Evolutionary conservation across 2,329 filamentous ascomycete genomes (phyloP), one percentile per base, ranked within the genome.

Genomic region (Biscogniauxia sp.): DNA sequence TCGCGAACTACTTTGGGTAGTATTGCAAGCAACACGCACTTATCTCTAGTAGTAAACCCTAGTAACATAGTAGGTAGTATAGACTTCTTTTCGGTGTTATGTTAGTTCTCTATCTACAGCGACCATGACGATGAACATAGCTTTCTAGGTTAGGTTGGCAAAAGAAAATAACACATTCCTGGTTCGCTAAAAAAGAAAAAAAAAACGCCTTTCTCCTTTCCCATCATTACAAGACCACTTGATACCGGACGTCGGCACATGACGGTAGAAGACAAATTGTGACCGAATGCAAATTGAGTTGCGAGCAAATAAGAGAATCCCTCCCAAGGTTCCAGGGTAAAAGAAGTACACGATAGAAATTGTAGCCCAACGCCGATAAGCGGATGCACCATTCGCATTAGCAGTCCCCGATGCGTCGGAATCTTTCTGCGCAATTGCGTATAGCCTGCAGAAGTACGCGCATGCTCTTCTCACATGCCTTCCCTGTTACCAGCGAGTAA

Each of bases 401-500:
- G 20, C 9, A 20, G 20, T 23, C 17, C 51, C 58, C 23, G 20
- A 50, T 17, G 50, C 20, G 11, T 41, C 57, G 57, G 20, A 49
- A 23, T 28, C 32, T 58, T 53, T 57, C 50, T 45, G n/a, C 49
- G 9, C 20, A 20, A 45, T 32, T 11, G 20, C 28, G 23, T 20
- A 51, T 60, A 32, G 53, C 57, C 41, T 50, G 56, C 55, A 41
- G 53, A 50, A 32, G 56, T 32, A 15, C 26, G 51, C 50, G 19
- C 57, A 58, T 54, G 58, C 61, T 32, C 11, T 32, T 28, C 28
- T 69, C 51, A 66, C 59, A 66, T 45, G 51, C 67, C 67, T 55
- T 68, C 66, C 60, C 67, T 69, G 50, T 64, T 65, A 20, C 26
- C 53, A 50, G 51, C 63, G 54, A 64, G 51, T 41, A 61, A 61